Conservation (phyloP, 768 basidiomycete genomes). For the Tylopilus subfusipes region DNA sequence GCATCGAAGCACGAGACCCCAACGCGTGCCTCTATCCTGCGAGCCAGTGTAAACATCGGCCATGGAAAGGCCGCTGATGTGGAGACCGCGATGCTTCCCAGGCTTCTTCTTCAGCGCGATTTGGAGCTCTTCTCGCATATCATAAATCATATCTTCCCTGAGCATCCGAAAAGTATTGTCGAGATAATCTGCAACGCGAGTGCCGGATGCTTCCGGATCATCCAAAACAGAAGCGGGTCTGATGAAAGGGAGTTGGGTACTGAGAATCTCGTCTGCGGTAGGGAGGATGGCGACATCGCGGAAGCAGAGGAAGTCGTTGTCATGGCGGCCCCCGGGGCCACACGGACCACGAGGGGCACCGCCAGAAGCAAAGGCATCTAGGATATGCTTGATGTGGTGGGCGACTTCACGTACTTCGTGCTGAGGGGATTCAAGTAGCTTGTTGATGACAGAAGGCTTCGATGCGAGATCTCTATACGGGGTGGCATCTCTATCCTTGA, state of each 20-base stretch:
- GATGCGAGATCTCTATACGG: slow-evolving; percentile 40
- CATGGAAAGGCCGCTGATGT: slow-evolving; percentile 37
- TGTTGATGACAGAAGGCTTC: slow-evolving; percentile 26
- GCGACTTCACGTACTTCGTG: slow-evolving; percentile 33
- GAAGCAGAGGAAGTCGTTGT: slow-evolving; percentile 64
- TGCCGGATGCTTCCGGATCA: slow-evolving; percentile 37
- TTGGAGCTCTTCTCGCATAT: slow-evolving; percentile 56
- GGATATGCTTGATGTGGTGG: slow-evolving; percentile 41
- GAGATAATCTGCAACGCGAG: slow-evolving; percentile 46
- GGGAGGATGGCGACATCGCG: slow-evolving; percentile 60
- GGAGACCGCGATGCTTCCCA: slow-evolving; percentile 38
- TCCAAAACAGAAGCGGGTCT: slow-evolving; percentile 44
- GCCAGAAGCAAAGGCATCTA: slow-evolving; percentile 29
- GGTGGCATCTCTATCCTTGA: slow-evolving; percentile 34
- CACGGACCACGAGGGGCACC: slow-evolving; percentile 14
- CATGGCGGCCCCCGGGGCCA: slow-evolving; percentile 63
- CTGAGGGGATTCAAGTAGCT: slow-evolving; percentile 24
- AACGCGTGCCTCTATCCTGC: slow-evolving; percentile 30
- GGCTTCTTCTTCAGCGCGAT: slow-evolving; percentile 41
- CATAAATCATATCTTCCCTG: slow-evolving; percentile 61
- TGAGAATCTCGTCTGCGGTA: slow-evolving; percentile 57
- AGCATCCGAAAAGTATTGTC: slow-evolving; percentile 67
- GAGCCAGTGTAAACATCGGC: slow-evolving; percentile 37
- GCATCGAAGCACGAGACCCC: slow-evolving; percentile 43
- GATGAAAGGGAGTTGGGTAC: slow-evolving; percentile 47